These are phyloP conservation scores for button mushroom (Agaricus bisporus) DNA, from an alignment of 768 basidiomycete genomes.

Conservation along the genomic window DNA sequence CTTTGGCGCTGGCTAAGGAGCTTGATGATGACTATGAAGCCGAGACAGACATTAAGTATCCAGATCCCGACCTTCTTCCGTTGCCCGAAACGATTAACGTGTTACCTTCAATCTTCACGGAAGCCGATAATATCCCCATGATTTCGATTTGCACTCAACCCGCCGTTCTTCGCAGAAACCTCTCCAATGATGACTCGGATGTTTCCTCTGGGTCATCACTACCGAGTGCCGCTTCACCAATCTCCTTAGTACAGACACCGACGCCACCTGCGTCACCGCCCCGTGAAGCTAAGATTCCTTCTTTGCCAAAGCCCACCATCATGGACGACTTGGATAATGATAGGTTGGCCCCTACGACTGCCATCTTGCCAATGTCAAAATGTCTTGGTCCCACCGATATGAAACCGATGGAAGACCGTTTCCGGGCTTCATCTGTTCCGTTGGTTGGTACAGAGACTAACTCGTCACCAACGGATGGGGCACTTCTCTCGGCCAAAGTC, in stretches of 20 bases:
- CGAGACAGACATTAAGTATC: conserved; percentile 14
- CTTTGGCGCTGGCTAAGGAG: neutral
- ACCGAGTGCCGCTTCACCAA: neutral
- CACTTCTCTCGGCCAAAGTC: neutral
- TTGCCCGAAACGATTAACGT: conserved; percentile 23
- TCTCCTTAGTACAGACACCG: conserved; percentile 27
- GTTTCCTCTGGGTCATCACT: neutral
- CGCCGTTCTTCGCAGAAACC: neutral
- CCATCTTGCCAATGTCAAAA: neutral
- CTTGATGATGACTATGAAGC: neutral
- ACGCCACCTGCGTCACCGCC: conserved; percentile 41
- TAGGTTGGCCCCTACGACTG: neutral
- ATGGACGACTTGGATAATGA: neutral
- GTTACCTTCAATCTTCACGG: conserved; percentile 14
- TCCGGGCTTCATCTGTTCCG: neutral
- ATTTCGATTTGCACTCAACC: conserved; percentile 7
- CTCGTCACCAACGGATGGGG: neutral
- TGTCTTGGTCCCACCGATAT: neutral
- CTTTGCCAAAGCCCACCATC: conserved; percentile 1
- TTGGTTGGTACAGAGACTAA: neutral
- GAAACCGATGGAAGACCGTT: neutral
- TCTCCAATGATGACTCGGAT: conserved; percentile 1
- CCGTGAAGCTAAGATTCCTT: conserved; percentile 5
- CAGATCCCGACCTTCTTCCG: conserved; percentile 39
- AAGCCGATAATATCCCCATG: conserved; percentile 9